These are phyloP conservation scores for Podila verticillata DNA, from an alignment of 192 early-diverging fungal species.

Conservation along the genomic window DNA sequence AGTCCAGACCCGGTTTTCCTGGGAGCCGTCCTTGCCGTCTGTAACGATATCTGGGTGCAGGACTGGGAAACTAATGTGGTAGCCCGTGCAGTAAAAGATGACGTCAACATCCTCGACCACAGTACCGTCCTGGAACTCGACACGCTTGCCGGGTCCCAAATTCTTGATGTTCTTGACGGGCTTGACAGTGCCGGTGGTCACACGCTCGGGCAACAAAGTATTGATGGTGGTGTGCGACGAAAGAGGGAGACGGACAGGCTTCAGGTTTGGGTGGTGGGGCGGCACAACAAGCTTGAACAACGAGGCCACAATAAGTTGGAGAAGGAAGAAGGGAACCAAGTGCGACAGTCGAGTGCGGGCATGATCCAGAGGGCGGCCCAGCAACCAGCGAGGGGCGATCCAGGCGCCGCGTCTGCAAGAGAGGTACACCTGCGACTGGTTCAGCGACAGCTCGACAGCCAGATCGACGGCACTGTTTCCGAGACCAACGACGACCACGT, in stretches of 20 bases:
- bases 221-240: slow-evolving; percentile 61
- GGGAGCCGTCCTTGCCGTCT: slow-evolving; percentile 31
- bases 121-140: slow-evolving; percentile 69
- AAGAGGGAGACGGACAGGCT: slow-evolving; percentile 48
- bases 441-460: slow-evolving; percentile 62
- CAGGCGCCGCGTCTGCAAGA: slow-evolving; percentile 52
- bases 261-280: slow-evolving; percentile 50
- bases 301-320: slow-evolving; percentile 22
- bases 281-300: background rate
- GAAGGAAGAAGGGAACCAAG: slow-evolving; percentile 49
- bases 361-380: slow-evolving; percentile 63
- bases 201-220: slow-evolving; percentile 57
- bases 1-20: slow-evolving; percentile 60
- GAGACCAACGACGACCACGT: slow-evolving; percentile 64
- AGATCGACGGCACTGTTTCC: slow-evolving; percentile 71
- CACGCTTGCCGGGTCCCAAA: slow-evolving; percentile 47
- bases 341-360: slow-evolving; percentile 45
- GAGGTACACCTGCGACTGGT: slow-evolving; percentile 62
- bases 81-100: slow-evolving; percentile 73
- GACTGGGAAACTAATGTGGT: slow-evolving; percentile 60
- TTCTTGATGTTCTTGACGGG: slow-evolving; percentile 58
- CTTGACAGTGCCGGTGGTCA: slow-evolving; percentile 60
- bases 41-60: slow-evolving; percentile 56
- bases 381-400: slow-evolving; percentile 48
- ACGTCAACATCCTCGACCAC: slow-evolving; percentile 60